Conservation (phyloP, 1,284 basidiomycete species). For the Trametes versicolor region DNA sequence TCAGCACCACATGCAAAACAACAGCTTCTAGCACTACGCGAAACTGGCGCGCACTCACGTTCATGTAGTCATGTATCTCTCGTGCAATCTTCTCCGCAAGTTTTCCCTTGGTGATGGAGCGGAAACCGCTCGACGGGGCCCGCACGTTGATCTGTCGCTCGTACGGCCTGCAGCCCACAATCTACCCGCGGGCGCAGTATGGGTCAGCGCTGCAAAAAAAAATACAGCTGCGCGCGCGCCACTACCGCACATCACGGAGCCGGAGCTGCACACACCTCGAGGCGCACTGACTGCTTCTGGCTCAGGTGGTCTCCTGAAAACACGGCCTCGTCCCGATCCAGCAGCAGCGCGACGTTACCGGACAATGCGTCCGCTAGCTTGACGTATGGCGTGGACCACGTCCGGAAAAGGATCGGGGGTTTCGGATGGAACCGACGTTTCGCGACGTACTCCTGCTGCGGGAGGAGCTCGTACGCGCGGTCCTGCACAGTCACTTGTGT, state of each 20-base stretch:
- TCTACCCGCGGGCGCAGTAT: conserved; percentile 7
- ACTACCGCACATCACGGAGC: no score
- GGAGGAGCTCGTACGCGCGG: conserved; percentile 19
- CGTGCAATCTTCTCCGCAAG: conserved; percentile 32
- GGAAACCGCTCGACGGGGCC: conserved; percentile 20
- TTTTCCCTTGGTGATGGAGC: conserved; percentile 28
- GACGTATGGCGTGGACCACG: conserved; percentile 19
- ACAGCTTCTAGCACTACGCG: not conserved
- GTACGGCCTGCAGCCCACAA: conserved; percentile 19
- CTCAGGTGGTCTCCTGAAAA: conserved; percentile 26
- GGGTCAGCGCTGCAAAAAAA: not conserved
- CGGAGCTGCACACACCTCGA: conserved; percentile 18
- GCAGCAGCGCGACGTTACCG: conserved; percentile 3
- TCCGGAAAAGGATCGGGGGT: conserved; percentile 23
- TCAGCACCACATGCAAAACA: not conserved
- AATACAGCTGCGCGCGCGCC: not conserved
- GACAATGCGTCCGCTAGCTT: conserved; percentile 26
- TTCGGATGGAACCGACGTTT: conserved; percentile 22
- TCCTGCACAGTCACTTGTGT: not conserved
- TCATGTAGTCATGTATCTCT: conserved; percentile 30
- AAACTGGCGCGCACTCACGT: conserved; percentile 13
- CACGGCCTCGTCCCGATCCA: conserved; percentile 23
- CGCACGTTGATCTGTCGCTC: conserved; percentile 34
- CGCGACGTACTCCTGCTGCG: conserved; percentile 22
- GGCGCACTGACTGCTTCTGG: conserved; percentile 32